These are phyloP conservation scores for Crithidia acanthocephali DNA, from an alignment of 208 protist genomes.

Conservation along the genomic window DNA sequence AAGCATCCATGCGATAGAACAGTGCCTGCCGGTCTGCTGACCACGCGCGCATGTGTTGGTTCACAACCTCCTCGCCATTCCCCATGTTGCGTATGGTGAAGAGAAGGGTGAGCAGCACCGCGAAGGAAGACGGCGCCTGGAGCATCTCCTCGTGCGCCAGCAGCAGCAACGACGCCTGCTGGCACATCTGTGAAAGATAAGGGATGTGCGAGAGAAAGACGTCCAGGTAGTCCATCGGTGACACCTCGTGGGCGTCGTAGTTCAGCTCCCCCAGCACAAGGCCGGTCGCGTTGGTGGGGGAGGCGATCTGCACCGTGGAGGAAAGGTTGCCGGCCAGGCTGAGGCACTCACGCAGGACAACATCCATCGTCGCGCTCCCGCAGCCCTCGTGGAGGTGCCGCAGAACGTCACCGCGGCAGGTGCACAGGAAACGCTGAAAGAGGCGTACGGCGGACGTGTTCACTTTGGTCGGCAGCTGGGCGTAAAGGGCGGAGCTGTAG, in stretches of 20 bases:
- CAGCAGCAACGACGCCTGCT: slow-evolving; percentile 35
- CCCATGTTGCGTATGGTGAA: slow-evolving; percentile 37
- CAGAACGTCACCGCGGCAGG: slow-evolving; percentile 14
- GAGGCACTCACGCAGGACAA: slow-evolving; percentile 38
- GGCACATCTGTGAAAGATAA: slow-evolving; percentile 39
- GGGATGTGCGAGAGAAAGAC: slow-evolving; percentile 29
- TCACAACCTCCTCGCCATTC: background rate
- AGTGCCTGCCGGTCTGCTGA: slow-evolving; percentile 4
- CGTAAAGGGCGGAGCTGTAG: slow-evolving; percentile 29
- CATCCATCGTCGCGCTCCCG: slow-evolving; percentile 22
- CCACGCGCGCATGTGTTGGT: slow-evolving; percentile 16
- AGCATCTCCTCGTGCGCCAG: slow-evolving; percentile 37
- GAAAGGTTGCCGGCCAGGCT: slow-evolving; percentile 26
- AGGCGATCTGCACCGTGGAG: slow-evolving; percentile 24
- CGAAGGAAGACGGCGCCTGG: slow-evolving; percentile 20
- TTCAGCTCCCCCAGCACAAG: slow-evolving; percentile 25
- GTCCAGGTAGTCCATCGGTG: slow-evolving; percentile 35
- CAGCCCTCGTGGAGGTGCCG: slow-evolving; percentile 11
- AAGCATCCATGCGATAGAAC: slow-evolving; percentile 33
- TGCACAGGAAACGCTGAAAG: slow-evolving; percentile 36
- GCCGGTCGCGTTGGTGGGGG: slow-evolving; percentile 24
- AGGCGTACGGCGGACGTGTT: slow-evolving; percentile 26
- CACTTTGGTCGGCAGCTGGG: slow-evolving; percentile 18
- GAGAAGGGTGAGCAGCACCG: slow-evolving; percentile 27
- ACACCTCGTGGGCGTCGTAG: slow-evolving; percentile 44